phyloP scores from a whole-genome alignment of 306 rosid genomes.

The Citrullus mucosospermus region DNA sequence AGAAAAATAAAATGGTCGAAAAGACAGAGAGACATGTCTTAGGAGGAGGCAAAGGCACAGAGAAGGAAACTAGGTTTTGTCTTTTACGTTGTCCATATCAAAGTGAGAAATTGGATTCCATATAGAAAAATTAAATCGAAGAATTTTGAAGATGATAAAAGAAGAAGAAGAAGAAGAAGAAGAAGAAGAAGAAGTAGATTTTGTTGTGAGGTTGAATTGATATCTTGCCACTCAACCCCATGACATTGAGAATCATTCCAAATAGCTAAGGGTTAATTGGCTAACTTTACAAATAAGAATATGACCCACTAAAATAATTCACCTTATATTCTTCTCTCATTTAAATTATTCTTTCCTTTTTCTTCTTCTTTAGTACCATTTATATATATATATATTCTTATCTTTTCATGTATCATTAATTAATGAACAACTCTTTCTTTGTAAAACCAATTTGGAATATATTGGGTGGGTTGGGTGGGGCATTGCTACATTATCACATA shows the following conservation, averaged over 20 bases:
- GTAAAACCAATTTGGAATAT: too few relatives aligned
- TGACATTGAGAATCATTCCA: slow-evolving; percentile 5
- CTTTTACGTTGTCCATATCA: not conserved
- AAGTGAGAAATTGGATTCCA: not conserved
- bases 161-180: not conserved
- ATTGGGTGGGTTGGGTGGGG: too few relatives aligned
- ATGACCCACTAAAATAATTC: not conserved
- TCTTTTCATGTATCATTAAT: too few relatives aligned
- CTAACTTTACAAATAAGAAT: not conserved
- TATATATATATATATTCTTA: too few relatives aligned
- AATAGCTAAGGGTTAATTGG: not conserved
- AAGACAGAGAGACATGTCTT: not conserved
- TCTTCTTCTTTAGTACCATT: too few relatives aligned
- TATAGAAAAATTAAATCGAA: not conserved
- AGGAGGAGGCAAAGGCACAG: not conserved
- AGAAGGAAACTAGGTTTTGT: slow-evolving; percentile 6
- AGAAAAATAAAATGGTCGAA: not conserved
- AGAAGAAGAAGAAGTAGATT: not conserved
- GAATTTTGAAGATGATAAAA: not conserved
- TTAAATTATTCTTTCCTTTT: not conserved
- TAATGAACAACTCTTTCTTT: too few relatives aligned
- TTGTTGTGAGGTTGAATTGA: not conserved
- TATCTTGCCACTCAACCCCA: not conserved
- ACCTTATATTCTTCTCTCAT: not conserved
- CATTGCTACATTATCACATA: not conserved